A percentile compares a stretch with the other conserved stretches of the same genome.
These are phyloP conservation scores for Chrysanthemum seticuspe DNA, from an alignment of 129 eudicot species.

Conservation along the genomic window DNA sequence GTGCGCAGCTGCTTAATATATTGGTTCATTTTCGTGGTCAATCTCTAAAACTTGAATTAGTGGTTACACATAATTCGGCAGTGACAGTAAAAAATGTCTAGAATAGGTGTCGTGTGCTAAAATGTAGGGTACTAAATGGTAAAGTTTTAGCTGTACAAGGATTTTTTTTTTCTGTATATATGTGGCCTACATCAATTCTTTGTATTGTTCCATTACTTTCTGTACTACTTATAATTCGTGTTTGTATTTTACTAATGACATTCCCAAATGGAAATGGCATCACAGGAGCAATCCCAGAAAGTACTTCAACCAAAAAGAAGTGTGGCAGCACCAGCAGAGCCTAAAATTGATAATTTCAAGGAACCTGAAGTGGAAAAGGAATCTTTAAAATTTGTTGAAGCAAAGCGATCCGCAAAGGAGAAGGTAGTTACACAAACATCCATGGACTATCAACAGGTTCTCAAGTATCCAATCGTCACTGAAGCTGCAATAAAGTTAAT, in stretches of 20 bases:
- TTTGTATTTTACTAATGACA: not conserved
- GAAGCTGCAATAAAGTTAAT: constrained; percentile 55
- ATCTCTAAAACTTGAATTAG: too few species aligned
- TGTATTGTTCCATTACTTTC: not conserved
- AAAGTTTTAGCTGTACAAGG: too few species aligned
- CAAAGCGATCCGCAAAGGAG: constrained; percentile 22
- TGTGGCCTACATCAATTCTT: not conserved
- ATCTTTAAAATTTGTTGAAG: constrained; percentile 22
- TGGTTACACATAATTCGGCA: too few species aligned
- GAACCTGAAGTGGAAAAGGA: constrained; percentile 25
- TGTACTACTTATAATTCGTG: not conserved
- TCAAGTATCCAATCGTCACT: constrained; percentile 53
- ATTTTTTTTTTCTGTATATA: not conserved
- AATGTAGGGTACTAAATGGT: too few species aligned
- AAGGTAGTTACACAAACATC: constrained; percentile 21
- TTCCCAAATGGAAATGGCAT: not conserved
- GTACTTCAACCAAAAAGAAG: constrained; percentile 27
- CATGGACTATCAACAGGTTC: constrained; percentile 45
- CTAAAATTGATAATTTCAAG: constrained; percentile 24
- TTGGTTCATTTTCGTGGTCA: too few species aligned
- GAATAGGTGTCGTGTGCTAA: too few species aligned
- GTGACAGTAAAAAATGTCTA: too few species aligned
- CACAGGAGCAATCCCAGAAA: constrained; percentile 13
- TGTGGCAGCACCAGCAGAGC: constrained; percentile 18
- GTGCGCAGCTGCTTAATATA: too few species aligned